Conservation (phyloP, 192 early-diverging fungal genomes). For the Backusella mclennaniae region DNA sequence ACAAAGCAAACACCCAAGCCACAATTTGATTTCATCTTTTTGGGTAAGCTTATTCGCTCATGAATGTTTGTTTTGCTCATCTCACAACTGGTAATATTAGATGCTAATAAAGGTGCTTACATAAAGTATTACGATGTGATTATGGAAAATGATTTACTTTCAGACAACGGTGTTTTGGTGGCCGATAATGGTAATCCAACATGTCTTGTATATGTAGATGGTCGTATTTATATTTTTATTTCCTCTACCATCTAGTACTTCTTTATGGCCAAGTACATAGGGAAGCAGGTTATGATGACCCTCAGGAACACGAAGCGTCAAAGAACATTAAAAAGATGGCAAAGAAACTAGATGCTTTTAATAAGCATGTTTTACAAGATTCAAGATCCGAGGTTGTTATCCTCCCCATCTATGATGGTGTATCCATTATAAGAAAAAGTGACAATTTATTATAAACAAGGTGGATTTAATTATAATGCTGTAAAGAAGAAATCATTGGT, state of each 20-base stretch:
- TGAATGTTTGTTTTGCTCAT: no score
- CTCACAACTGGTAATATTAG: conserved; percentile 21
- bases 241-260: neutral
- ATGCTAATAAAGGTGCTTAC: conserved; percentile 73
- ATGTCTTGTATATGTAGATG: neutral
- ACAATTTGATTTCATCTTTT: conserved; percentile 16
- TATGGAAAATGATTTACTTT: conserved; percentile 57
- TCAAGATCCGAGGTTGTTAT: conserved; percentile 55
- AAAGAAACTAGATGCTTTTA: conserved; percentile 53
- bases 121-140: conserved; percentile 61
- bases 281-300: conserved; percentile 8
- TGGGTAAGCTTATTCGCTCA: conserved; percentile 9
- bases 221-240: neutral
- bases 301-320: neutral
- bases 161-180: conserved; percentile 57
- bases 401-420: conserved; percentile 66
- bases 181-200: conserved; percentile 56
- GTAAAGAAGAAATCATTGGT: neutral
- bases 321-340: conserved; percentile 37
- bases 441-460: neutral
- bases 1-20: neutral
- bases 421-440: conserved; percentile 37
- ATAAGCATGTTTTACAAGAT: conserved; percentile 60
- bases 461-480: neutral
- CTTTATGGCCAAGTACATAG: conserved; percentile 31